Evolutionary conservation across 192 early-diverging fungal species (phyloP).

Genomic region (Diversispora epigaea): DNA sequence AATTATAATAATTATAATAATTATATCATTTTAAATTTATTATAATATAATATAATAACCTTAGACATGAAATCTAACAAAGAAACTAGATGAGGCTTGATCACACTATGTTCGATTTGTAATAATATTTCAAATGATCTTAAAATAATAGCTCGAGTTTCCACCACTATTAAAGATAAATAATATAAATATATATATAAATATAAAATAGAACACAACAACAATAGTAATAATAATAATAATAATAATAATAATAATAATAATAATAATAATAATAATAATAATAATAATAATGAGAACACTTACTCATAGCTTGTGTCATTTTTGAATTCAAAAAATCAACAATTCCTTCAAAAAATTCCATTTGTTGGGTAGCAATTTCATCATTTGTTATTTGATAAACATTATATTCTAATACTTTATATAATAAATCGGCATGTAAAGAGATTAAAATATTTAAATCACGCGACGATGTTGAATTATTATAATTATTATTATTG

Average conservation of each 20-base stretch:
- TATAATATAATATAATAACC: background rate
- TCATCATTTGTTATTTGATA: background rate
- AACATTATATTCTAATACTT: background rate
- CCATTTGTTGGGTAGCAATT: background rate
- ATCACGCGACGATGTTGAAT: too few relatives aligned
- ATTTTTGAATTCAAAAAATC: background rate
- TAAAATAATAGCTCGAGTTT: background rate
- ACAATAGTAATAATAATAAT: too few relatives aligned
- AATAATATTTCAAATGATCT: background rate
- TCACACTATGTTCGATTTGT: constrained; percentile 1
- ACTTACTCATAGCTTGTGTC: background rate
- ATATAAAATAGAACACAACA: too few relatives aligned
- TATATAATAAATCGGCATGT: background rate
- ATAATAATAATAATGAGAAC: background rate
- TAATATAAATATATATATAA: too few relatives aligned
- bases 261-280: too few relatives aligned
- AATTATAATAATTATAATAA: background rate
- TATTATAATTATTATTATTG: too few relatives aligned
- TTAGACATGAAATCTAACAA: background rate
- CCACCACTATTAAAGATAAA: too few relatives aligned
- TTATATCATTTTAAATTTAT: background rate
- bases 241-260: too few relatives aligned
- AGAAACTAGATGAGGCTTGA: background rate
- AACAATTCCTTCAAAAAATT: background rate
- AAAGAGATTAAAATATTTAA: background rate